Percentiles rank a stretch among this genome's conserved stretches.
phyloP scores from a whole-genome alignment of 768 basidiomycete species.

The Collybiopsis luxurians region DNA sequence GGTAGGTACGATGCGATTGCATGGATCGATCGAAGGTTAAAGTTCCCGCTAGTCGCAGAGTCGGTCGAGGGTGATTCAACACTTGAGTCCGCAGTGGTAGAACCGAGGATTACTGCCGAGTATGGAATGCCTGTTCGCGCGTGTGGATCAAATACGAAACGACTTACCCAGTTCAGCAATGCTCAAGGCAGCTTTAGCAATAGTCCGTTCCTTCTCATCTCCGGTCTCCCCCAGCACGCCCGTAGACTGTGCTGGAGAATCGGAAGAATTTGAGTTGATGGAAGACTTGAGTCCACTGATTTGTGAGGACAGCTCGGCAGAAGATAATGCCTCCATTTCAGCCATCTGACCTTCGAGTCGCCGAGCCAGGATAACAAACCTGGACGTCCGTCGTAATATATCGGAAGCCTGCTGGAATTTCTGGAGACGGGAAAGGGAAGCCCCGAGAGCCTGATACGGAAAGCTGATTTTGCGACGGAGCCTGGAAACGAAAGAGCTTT shows the following conservation, averaged over 20 bases:
- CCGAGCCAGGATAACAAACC: constrained; percentile 81
- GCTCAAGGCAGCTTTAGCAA: constrained; percentile 93
- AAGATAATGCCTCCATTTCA: constrained; percentile 45
- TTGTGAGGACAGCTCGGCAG: constrained; percentile 4
- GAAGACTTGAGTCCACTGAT: constrained; percentile 6
- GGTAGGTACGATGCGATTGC: constrained; percentile 69
- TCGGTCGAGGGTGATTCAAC: constrained; percentile 1
- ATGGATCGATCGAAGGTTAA: constrained; percentile 72
- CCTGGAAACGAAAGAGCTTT: constrained; percentile 35
- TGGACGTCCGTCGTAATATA: constrained; percentile 75
- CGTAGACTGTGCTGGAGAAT: neutral
- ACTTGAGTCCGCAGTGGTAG: constrained; percentile 13
- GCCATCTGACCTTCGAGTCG: constrained; percentile 85
- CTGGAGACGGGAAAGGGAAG: constrained; percentile 69
- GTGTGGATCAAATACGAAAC: neutral
- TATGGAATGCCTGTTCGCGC: neutral
- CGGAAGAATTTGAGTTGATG: constrained; percentile 6
- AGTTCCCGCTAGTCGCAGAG: constrained; percentile 13
- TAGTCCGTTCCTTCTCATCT: constrained; percentile 81
- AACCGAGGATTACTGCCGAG: constrained; percentile 43
- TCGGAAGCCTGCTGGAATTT: constrained; percentile 84
- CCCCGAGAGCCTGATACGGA: constrained; percentile 75
- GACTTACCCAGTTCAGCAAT: constrained; percentile 85
- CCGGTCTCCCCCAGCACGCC: constrained; percentile 39
- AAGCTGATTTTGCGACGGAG: constrained; percentile 82